Evolutionary conservation across 2,329 filamentous ascomycete genomes (phyloP).

Genomic region (Aspergillus alliaceus): DNA sequence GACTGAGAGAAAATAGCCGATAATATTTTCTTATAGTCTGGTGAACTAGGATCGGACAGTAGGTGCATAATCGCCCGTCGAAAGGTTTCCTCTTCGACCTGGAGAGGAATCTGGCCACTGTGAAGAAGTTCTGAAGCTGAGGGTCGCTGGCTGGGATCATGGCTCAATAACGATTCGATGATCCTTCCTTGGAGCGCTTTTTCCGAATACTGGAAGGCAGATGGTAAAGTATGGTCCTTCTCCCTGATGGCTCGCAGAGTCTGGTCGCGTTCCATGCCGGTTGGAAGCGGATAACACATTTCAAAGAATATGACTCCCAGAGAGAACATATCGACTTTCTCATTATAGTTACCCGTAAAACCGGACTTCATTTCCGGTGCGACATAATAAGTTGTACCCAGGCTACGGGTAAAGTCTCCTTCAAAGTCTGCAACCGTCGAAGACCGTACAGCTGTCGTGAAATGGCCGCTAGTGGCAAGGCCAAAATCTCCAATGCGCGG

Average conservation of each 20-base stretch:
- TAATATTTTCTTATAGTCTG: slow-evolving; percentile 87
- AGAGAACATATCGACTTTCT: slow-evolving; percentile 98
- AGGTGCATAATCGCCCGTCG: slow-evolving; percentile 78
- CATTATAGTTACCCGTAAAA: slow-evolving; percentile 75
- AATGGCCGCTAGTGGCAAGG: slow-evolving; percentile 82
- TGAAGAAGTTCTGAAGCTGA: slow-evolving; percentile 79
- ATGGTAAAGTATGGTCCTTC: slow-evolving; percentile 67
- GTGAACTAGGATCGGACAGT: slow-evolving; percentile 72
- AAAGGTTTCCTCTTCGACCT: slow-evolving; percentile 90
- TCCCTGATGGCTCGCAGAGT: slow-evolving; percentile 70
- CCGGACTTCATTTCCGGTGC: slow-evolving; percentile 85
- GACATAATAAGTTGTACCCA: slow-evolving; percentile 84
- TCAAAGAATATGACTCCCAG: slow-evolving; percentile 97
- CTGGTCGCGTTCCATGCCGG: slow-evolving; percentile 63
- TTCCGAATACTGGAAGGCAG: slow-evolving; percentile 69
- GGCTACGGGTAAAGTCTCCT: slow-evolving; percentile 52
- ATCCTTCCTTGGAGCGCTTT: slow-evolving; percentile 71
- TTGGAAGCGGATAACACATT: slow-evolving; percentile 72
- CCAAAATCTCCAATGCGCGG: slow-evolving; percentile 98
- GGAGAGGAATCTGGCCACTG: slow-evolving; percentile 82
- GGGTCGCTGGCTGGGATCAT: slow-evolving; percentile 79
- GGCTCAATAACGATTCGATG: slow-evolving; percentile 75
- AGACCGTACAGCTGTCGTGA: slow-evolving; percentile 40
- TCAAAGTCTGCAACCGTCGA: slow-evolving; percentile 37
- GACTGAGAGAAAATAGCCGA: slow-evolving; percentile 78